Percentiles rank a stretch among this genome's conserved stretches.
phyloP scores from a whole-genome alignment of 257 asterid genomes.

The Voacanga thouarsii region DNA sequence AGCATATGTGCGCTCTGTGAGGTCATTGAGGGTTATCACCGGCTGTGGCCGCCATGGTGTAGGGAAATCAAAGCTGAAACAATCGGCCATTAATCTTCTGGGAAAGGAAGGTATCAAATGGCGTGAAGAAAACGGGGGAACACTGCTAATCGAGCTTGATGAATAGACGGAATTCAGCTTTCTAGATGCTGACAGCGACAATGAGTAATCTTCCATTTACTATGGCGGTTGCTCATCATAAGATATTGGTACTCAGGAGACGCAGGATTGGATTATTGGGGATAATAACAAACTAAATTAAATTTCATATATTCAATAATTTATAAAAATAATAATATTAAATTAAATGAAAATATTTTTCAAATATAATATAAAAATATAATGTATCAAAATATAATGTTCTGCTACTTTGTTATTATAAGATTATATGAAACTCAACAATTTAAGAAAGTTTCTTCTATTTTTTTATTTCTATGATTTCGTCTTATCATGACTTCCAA shows the following conservation, averaged over 20 bases:
- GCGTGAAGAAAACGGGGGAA: slow-evolving; percentile 82
- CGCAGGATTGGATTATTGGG: too few relatives aligned
- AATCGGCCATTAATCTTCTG: slow-evolving; percentile 58
- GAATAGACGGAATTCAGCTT: slow-evolving; percentile 68
- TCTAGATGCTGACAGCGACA: slow-evolving; percentile 55
- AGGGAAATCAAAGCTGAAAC: slow-evolving; percentile 86
- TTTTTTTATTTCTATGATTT: too few relatives aligned
- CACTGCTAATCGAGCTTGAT: slow-evolving; percentile 62
- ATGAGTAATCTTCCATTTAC: slow-evolving; percentile 37
- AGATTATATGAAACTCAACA: too few relatives aligned
- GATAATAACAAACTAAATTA: too few relatives aligned
- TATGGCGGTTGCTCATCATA: slow-evolving; percentile 1
- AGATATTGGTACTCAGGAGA: not conserved
- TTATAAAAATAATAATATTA: too few relatives aligned
- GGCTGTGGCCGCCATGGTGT: slow-evolving; percentile 93
- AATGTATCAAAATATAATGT: too few relatives aligned
- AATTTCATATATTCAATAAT: too few relatives aligned
- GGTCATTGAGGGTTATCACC: slow-evolving; percentile 78
- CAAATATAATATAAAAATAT: too few relatives aligned
- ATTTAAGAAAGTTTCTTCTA: too few relatives aligned
- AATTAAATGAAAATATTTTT: too few relatives aligned
- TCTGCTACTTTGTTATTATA: too few relatives aligned
- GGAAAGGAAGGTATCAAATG: slow-evolving; percentile 63
- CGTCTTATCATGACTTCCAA: too few relatives aligned
- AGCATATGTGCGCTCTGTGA: slow-evolving; percentile 84